phyloP scores from a whole-genome alignment of 2,329 filamentous ascomycete species.

The Aureobasidium sp. region DNA sequence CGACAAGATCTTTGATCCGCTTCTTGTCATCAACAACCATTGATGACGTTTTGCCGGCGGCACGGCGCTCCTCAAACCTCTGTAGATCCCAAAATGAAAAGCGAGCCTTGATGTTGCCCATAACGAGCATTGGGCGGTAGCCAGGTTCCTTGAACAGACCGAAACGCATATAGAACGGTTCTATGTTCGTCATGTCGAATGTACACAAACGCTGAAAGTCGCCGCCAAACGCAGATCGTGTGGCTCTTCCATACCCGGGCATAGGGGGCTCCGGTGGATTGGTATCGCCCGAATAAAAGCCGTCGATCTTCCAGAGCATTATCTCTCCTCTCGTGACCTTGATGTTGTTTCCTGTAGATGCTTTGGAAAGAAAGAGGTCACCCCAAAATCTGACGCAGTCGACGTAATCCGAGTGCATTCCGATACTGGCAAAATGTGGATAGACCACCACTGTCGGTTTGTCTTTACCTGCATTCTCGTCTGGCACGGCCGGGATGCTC shows the following conservation, averaged over 20 bases:
- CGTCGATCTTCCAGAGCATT: conserved; percentile 68
- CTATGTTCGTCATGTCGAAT: conserved; percentile 56
- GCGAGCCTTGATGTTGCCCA: conserved; percentile 59
- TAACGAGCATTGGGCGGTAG: conserved; percentile 60
- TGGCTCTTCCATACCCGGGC: conserved; percentile 31
- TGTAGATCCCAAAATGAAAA: conserved; percentile 71
- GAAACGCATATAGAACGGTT: conserved; percentile 68
- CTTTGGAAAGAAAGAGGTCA: conserved; percentile 65
- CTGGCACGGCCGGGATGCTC: conserved; percentile 43
- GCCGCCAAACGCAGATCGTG: conserved; percentile 59
- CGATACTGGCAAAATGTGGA: conserved; percentile 72
- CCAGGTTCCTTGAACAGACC: conserved; percentile 53
- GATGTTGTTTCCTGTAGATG: conserved; percentile 33
- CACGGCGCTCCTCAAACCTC: conserved; percentile 43
- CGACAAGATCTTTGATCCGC: neutral
- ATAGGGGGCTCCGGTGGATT: conserved; percentile 20
- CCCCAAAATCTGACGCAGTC: conserved; percentile 69
- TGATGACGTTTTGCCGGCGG: conserved; percentile 9
- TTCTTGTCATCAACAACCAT: neutral
- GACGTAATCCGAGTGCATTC: conserved; percentile 65
- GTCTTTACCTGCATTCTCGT: conserved; percentile 42
- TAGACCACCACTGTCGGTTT: conserved; percentile 58
- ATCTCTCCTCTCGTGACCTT: conserved; percentile 41
- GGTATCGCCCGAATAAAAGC: conserved; percentile 54
- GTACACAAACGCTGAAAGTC: conserved; percentile 55